Evolutionary conservation across 177 flowering plant species (phyloP), one percentile per base, ranked within the genome.

Genomic region (Vitis hybrid): DNA sequence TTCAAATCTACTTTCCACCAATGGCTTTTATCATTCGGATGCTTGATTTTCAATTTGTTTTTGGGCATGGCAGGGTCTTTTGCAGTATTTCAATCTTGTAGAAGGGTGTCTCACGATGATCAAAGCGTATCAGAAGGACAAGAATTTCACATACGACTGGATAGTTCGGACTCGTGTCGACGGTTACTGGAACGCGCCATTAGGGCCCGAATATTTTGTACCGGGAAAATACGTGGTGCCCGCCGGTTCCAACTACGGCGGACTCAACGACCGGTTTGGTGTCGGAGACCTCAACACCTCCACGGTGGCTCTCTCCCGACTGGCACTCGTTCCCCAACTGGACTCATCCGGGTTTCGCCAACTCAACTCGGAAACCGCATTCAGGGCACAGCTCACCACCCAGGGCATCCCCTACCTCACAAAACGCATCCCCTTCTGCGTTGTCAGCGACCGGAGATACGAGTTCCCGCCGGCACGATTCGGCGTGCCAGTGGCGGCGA

Each of bases 321-420:
- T 93, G 68, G 80, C 94, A 4, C 82, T 95, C 45, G 78, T 93
- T 64, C 98, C 98, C 11, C 14, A 78, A 10, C 91, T 96, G 29
- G 91, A 89, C 70, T 55, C 77, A 3, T 85, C 93, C 2, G 88
- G 89, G 34, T 70, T 77, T 69, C 77, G 73, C 9, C 71, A 73
- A 10, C 97, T 93, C 66, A 96, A 96, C 87, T 96, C 99, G 51
- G 99, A 96, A 70, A n/a, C 85, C 0, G 85, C 99, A 0, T 93
- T 91, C 84, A 87, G 79, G 71, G 97, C 99, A 63, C 97, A 96
- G 68, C 87, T 96, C 73, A 80, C 75, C 51, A 73, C 86, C 19
- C 82, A 71, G 26, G 65, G 74, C 5, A 83, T 93, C 5, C 34
- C 78, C 1, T 80, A 70, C 83, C 2, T 20, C n/a, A 67, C 75